phyloP scores from a whole-genome alignment of 2,329 filamentous ascomycete species.

The Pseudogymnoascus sp. region DNA sequence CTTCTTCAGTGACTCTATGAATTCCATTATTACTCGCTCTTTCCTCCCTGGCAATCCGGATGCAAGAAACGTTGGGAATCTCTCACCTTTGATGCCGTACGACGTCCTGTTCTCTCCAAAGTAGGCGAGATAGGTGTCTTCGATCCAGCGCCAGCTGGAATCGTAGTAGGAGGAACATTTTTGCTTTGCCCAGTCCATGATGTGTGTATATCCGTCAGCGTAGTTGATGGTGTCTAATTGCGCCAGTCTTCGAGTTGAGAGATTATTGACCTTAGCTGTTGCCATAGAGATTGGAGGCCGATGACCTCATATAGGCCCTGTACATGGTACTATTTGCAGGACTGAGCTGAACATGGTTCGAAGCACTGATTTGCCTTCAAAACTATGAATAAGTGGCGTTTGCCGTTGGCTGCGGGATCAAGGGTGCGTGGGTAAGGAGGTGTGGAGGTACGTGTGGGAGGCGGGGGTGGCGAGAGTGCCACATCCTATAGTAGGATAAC shows the following conservation, averaged over 20 bases:
- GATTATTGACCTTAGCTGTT: neutral
- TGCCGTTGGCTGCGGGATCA: neutral
- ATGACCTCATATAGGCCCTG: neutral
- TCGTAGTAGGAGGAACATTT: conserved; percentile 19
- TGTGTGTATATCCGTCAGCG: neutral
- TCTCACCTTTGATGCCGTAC: conserved; percentile 24
- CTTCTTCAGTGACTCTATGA: conserved; percentile 21
- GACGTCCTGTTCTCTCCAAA: conserved; percentile 25
- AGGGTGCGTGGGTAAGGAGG: neutral
- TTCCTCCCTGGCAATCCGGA: neutral
- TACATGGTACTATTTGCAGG: neutral
- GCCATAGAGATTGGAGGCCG: conserved; percentile 1
- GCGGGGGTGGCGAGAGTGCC: neutral
- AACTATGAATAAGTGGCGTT: neutral
- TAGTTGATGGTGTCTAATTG: neutral
- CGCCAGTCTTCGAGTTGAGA: neutral
- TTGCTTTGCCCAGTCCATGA: conserved; percentile 9
- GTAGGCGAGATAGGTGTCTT: conserved; percentile 25
- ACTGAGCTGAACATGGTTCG: neutral
- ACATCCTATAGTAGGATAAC: neutral
- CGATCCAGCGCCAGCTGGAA: conserved; percentile 21
- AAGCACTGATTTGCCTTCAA: neutral
- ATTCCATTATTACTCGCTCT: neutral
- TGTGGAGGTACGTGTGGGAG: neutral
- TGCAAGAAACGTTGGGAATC: neutral